Evolutionary conservation across 306 rosid species (phyloP), one percentile per base, ranked within the genome.

Genomic region (Lithocarpus polystachyus): DNA sequence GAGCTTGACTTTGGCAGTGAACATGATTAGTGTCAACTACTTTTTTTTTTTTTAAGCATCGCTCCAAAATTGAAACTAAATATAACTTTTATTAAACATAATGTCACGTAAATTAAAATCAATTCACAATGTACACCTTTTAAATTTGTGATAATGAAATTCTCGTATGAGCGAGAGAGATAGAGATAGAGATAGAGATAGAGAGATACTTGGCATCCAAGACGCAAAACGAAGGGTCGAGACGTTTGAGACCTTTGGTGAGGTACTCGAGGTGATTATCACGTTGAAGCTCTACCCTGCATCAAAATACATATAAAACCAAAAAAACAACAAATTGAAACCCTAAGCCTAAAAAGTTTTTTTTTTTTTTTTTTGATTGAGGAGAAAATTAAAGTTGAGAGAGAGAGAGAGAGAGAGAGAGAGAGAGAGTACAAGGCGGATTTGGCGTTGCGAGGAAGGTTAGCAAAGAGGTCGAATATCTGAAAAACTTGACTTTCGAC

Each of bases 251-350:
- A 64, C 94, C 94, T 73, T 76, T 86, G 53, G 78, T 77, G 8
- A 95, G 89, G 76, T 76, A 95, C 74, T 85, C 86, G 43, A 85
- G 18, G 89, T 95, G 99, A 28, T 73, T 87, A 55, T 95, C 94
- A 55, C 95, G 94, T 65, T 83, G 94, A 71, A 95, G 89, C 84
- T 95, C 92, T 82, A 90, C 54, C 92, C 98, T 94, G 54, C 13
- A 6, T 48, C 17, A 8, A 18, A 62, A 85, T 60, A 26, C 5
- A 33, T 18, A 68, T 52, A 57, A 31, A 6, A 28, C 45, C 24
- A 62, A 17, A 15, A 19, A 4, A 26, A 5, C 1, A 22, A 48
- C 53, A 48, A 48, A 10, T 48, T 48, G 53, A 48, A 48, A 48
- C 15, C 53, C 53, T 10, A 48, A 12, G 15, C 53, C 53, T 48